Conservation (phyloP, 805 yeast genomes). For the Clavispora santaluciae region DNA sequence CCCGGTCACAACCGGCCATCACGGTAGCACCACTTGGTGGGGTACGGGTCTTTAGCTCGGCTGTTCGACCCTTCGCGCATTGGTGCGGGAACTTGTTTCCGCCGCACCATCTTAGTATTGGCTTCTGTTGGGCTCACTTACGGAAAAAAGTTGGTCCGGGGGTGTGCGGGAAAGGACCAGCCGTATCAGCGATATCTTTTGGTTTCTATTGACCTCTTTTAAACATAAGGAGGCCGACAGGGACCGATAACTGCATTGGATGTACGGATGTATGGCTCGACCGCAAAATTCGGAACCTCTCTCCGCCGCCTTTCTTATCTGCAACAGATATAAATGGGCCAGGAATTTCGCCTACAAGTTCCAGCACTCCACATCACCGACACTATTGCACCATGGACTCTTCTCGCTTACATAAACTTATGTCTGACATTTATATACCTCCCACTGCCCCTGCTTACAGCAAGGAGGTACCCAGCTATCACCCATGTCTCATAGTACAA, state of each 20-base stretch:
- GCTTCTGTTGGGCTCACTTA: no score
- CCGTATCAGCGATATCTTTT: no score
- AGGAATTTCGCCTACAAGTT: not conserved
- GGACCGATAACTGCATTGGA: no score
- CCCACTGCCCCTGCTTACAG: conserved; percentile 16
- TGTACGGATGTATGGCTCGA: not conserved
- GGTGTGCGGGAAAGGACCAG: no score
- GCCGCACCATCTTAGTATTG: no score
- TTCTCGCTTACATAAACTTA: conserved; percentile 28
- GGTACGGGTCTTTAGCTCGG: no score
- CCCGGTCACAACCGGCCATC: no score
- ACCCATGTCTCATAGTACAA: conserved; percentile 55
- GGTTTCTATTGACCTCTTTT: no score
- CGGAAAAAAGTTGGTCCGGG: no score
- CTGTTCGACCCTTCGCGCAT: no score
- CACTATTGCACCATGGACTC: conserved; percentile 37
- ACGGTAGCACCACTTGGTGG: not conserved
- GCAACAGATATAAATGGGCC: not conserved
- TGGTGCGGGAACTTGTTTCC: not conserved
- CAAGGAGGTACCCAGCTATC: conserved; percentile 42
- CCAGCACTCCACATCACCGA: not conserved
- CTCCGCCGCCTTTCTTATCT: conserved; percentile 1
- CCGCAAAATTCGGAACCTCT: not conserved
- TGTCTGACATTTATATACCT: conserved; percentile 48
- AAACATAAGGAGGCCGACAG: no score